phyloP scores from a whole-genome alignment of 1,284 basidiomycete species.

The Malassezia restricta region DNA sequence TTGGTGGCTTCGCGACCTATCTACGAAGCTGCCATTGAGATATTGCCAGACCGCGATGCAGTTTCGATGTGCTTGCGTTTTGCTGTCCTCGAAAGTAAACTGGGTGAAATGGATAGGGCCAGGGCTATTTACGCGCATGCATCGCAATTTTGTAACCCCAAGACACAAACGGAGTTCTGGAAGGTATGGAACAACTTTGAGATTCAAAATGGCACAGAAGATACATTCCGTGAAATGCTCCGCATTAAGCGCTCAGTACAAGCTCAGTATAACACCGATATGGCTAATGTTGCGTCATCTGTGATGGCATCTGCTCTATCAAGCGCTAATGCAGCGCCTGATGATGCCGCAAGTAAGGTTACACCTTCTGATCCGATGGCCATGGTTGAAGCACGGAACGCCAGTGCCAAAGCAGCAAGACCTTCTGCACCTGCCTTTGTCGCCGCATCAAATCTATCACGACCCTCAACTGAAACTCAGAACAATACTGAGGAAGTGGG shows the following conservation, averaged over 20 bases:
- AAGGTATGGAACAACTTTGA: constrained; percentile 92
- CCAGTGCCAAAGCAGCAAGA: not conserved
- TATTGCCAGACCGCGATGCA: constrained; percentile 80
- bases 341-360: constrained; percentile 25
- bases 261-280: constrained; percentile 95
- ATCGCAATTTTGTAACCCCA: constrained; percentile 93
- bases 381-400: constrained; percentile 45
- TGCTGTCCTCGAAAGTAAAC: constrained; percentile 86
- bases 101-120: constrained; percentile 96
- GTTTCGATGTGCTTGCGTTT: constrained; percentile 97
- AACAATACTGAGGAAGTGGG: constrained; percentile 27
- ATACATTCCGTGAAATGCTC: constrained; percentile 96
- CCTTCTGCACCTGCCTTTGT: constrained; percentile 51
- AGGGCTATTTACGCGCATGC: constrained; percentile 93
- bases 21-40: constrained; percentile 90
- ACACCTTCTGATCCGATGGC: constrained; percentile 52
- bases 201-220: constrained; percentile 89
- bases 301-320: constrained; percentile 9
- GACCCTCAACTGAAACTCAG: constrained; percentile 48
- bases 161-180: constrained; percentile 73
- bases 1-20: constrained; percentile 90
- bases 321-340: not conserved
- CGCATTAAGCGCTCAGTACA: constrained; percentile 96
- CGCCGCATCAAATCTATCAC: constrained; percentile 58
- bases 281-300: constrained; percentile 49